Conservation (phyloP, 139 green algal genomes). For the Raphidocelis subcapitata region DNA sequence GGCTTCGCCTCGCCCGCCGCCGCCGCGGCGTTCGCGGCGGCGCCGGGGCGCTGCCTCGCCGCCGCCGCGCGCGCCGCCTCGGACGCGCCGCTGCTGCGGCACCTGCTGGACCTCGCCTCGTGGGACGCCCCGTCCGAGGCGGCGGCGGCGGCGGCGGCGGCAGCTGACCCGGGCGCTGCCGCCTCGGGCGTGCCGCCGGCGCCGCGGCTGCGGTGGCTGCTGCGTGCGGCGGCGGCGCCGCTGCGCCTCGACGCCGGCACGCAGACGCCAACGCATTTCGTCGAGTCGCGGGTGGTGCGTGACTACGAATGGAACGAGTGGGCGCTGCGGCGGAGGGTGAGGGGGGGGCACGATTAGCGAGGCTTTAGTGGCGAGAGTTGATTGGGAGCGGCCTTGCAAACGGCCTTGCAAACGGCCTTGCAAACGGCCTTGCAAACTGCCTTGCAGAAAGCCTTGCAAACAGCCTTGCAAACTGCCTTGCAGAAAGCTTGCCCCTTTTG, state of each 20-base stretch:
- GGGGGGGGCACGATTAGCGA: no score
- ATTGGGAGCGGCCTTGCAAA: neutral
- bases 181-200: neutral
- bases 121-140: slow-evolving; percentile 21
- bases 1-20: slow-evolving; percentile 31
- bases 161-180: neutral
- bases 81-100: slow-evolving; percentile 39
- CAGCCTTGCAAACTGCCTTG: no score
- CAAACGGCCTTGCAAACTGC: no score
- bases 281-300: slow-evolving; percentile 63
- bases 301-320: slow-evolving; percentile 80
- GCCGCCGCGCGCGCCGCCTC: slow-evolving; percentile 19
- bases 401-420: no score
- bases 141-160: neutral
- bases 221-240: slow-evolving; percentile 3
- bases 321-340: slow-evolving; percentile 59
- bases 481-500: no score
- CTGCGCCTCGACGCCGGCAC: slow-evolving; percentile 60
- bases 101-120: slow-evolving; percentile 35
- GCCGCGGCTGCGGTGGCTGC: slow-evolving; percentile 5
- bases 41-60: slow-evolving; percentile 19
- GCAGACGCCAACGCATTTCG: slow-evolving; percentile 73
- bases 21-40: slow-evolving; percentile 26
- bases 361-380: no score
- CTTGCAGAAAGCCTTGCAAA: no score